phyloP scores from a whole-genome alignment of 2,329 filamentous ascomycete genomes.

The Ascochyta viciae-villosae region DNA sequence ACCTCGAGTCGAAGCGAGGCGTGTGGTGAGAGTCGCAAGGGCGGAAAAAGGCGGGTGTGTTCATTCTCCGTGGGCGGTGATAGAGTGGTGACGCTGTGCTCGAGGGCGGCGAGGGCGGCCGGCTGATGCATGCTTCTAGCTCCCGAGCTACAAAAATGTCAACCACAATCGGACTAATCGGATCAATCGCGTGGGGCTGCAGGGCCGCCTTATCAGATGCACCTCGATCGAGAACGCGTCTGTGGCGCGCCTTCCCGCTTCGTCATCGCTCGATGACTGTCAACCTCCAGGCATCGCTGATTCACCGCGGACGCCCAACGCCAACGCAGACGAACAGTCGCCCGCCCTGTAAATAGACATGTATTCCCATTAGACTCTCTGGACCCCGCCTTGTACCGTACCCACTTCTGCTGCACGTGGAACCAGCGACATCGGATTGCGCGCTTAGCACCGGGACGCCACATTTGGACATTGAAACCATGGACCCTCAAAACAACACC shows the following conservation, averaged over 20 bases:
- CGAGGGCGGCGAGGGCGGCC: slow-evolving; percentile 21
- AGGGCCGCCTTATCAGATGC: slow-evolving; percentile 35
- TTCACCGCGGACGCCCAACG: not conserved
- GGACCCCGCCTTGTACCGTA: slow-evolving; percentile 13
- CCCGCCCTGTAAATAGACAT: slow-evolving; percentile 23
- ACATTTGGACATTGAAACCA: slow-evolving; percentile 19
- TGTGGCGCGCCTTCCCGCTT: slow-evolving; percentile 11
- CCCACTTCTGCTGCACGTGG: slow-evolving; percentile 18
- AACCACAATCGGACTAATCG: slow-evolving; percentile 23
- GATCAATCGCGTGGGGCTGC: slow-evolving; percentile 7
- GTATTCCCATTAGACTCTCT: slow-evolving; percentile 28
- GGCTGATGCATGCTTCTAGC: slow-evolving; percentile 8
- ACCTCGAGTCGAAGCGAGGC: slow-evolving; percentile 40
- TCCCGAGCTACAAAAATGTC: slow-evolving; percentile 25
- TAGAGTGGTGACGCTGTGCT: slow-evolving; percentile 17
- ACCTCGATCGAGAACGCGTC: slow-evolving; percentile 15
- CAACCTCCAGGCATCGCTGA: slow-evolving; percentile 4
- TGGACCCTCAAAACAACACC: slow-evolving; percentile 27
- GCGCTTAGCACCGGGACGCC: slow-evolving; percentile 31
- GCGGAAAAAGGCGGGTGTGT: slow-evolving; percentile 31
- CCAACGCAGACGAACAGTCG: slow-evolving; percentile 10
- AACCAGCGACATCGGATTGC: slow-evolving; percentile 40
- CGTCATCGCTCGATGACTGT: slow-evolving; percentile 17
- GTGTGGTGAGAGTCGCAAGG: slow-evolving; percentile 29
- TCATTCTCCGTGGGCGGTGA: slow-evolving; percentile 39